phyloP scores from a whole-genome alignment of 179 eudicot genomes.

The Amaranthus tricolor region DNA sequence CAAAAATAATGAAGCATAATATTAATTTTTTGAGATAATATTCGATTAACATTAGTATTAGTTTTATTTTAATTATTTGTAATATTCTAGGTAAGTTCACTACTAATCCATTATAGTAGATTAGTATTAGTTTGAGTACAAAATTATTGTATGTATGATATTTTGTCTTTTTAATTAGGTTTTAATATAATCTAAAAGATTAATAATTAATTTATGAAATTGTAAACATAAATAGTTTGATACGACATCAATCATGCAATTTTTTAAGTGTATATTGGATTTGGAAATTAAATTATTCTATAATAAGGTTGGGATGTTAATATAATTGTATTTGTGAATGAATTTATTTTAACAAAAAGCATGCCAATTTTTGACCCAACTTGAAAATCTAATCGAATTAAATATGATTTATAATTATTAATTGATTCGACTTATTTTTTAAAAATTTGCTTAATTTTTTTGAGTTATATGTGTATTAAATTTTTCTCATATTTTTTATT shows the following conservation, averaged over 20 bases:
- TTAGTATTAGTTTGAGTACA: constrained; percentile 10
- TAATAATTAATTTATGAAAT: not conserved
- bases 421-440: too few species aligned
- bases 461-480: too few species aligned
- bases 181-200: not conserved
- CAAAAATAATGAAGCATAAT: not conserved
- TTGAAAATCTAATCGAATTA: too few species aligned
- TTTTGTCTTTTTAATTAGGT: constrained; percentile 8
- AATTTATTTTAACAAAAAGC: too few species aligned
- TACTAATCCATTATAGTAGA: not conserved
- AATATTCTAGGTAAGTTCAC: constrained; percentile 2
- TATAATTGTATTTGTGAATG: too few species aligned
- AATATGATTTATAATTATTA: too few species aligned
- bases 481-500: too few species aligned
- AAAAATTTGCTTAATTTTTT: too few species aligned
- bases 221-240: not conserved
- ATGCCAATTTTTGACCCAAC: too few species aligned
- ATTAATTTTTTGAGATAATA: too few species aligned
- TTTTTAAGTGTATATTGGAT: not conserved
- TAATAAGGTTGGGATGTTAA: too few species aligned
- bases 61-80: not conserved
- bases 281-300: not conserved
- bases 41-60: not conserved
- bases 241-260: not conserved
- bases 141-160: constrained; percentile 3